Evolutionary conservation across 2,329 filamentous ascomycete genomes (phyloP).

Genomic region (Talaromyces sp.): DNA sequence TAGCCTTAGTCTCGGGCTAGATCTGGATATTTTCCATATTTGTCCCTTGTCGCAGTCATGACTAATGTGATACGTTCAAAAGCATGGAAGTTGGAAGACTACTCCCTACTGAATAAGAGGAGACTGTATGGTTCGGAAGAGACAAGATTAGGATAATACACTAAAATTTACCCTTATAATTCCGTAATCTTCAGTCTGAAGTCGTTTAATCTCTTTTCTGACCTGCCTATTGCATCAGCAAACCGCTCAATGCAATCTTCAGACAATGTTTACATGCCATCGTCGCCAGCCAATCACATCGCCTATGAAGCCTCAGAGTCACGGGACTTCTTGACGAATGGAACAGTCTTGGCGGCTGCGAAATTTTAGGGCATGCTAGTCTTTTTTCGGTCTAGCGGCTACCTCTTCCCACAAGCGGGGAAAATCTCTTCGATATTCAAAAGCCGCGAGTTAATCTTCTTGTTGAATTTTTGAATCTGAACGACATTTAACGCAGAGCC

Average conservation of each 20-base stretch:
- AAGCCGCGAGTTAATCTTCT: constrained; percentile 18
- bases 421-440: constrained; percentile 22
- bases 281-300: constrained; percentile 2
- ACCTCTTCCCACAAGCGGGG: constrained; percentile 39
- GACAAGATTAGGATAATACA: background rate
- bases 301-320: background rate
- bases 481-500: constrained; percentile 51
- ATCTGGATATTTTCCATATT: background rate
- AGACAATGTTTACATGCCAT: background rate
- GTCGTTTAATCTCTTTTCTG: background rate
- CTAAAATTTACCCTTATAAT: too few species aligned
- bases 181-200: background rate
- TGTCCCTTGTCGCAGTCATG: background rate
- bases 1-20: background rate
- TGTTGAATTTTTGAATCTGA: constrained; percentile 25
- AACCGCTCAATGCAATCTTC: background rate
- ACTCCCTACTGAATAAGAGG: background rate
- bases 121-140: background rate
- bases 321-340: constrained; percentile 6
- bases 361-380: constrained; percentile 18
- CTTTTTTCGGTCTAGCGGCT: constrained; percentile 22
- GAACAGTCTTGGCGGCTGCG: constrained; percentile 1
- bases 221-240: background rate
- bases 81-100: background rate
- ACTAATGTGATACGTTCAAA: background rate